Evolutionary conservation across 306 rosid genomes (phyloP).

Genomic region (Cucumis cinereus): DNA sequence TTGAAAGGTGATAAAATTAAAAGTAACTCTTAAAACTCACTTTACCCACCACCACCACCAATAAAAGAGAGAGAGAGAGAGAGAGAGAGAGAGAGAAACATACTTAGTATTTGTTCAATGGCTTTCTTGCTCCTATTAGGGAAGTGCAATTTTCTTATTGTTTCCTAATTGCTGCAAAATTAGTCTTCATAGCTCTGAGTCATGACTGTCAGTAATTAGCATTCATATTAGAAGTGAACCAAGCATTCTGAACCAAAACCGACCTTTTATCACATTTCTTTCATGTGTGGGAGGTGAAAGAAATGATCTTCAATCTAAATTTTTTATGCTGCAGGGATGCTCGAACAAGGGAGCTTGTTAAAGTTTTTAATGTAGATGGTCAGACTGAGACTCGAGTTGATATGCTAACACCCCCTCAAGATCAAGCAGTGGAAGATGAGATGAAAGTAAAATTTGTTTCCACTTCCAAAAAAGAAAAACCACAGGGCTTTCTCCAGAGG

Average conservation of each 20-base stretch:
- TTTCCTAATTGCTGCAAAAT: slow-evolving; percentile 1
- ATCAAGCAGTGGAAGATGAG: slow-evolving; percentile 75
- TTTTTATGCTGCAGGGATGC: slow-evolving; percentile 61
- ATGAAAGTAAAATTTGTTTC: slow-evolving; percentile 70
- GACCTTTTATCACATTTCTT: slow-evolving; percentile 1
- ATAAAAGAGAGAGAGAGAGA: not conserved
- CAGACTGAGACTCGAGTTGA: slow-evolving; percentile 80
- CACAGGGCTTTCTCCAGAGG: slow-evolving; percentile 77
- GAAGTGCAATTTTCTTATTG: not conserved
- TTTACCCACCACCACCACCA: not conserved
- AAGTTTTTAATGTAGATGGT: slow-evolving; percentile 85
- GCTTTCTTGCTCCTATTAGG: not conserved
- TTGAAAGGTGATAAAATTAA: not conserved
- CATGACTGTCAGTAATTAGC: not conserved
- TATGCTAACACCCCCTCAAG: slow-evolving; percentile 61
- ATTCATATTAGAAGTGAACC: not conserved
- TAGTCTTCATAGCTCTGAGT: not conserved
- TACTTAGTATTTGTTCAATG: not conserved
- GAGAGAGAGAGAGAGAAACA: not conserved
- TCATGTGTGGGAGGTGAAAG: not conserved
- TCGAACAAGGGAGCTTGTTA: slow-evolving; percentile 77
- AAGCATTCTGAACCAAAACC: not conserved
- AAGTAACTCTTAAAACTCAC: not conserved
- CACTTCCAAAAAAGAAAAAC: slow-evolving; percentile 71
- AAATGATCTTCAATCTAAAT: not conserved